Percentiles rank a stretch among this genome's conserved stretches.
Conservation (phyloP, 257 asterid genomes). For the Solanum chilense region DNA sequence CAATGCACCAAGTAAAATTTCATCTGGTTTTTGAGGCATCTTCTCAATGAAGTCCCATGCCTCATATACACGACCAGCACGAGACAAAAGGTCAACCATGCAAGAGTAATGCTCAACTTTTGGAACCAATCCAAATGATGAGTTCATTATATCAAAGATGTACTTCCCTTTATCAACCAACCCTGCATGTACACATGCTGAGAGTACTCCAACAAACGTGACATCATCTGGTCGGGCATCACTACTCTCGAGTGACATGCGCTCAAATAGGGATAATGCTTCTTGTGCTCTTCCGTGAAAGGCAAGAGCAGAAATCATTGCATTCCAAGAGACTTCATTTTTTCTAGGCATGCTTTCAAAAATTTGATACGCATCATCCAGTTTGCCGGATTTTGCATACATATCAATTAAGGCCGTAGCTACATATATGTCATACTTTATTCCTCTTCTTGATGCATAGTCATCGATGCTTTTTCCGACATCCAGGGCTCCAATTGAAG, state of each 20-base stretch:
- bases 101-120: constrained; percentile 85
- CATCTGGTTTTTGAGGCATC: constrained; percentile 84
- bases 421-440: constrained; percentile 47
- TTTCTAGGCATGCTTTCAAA: constrained; percentile 52
- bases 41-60: constrained; percentile 84
- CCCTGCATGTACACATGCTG: constrained; percentile 90
- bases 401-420: constrained; percentile 79
- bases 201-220: constrained; percentile 66
- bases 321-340: constrained; percentile 84
- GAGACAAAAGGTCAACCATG: constrained; percentile 84
- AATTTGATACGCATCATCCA: constrained; percentile 52
- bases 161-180: constrained; percentile 64
- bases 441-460: constrained; percentile 42
- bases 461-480: constrained; percentile 57
- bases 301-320: constrained; percentile 85
- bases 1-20: constrained; percentile 57
- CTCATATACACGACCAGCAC: constrained; percentile 70
- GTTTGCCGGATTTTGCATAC: constrained; percentile 82
- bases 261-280: constrained; percentile 58
- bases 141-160: constrained; percentile 48
- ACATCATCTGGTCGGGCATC: constrained; percentile 44
- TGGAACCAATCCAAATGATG: constrained; percentile 54
- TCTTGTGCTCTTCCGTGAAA: constrained; percentile 60
- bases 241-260: constrained; percentile 40
- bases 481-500: constrained; percentile 73